Conservation (phyloP, 2,329 filamentous ascomycete genomes). For the Calonectria crousiana region DNA sequence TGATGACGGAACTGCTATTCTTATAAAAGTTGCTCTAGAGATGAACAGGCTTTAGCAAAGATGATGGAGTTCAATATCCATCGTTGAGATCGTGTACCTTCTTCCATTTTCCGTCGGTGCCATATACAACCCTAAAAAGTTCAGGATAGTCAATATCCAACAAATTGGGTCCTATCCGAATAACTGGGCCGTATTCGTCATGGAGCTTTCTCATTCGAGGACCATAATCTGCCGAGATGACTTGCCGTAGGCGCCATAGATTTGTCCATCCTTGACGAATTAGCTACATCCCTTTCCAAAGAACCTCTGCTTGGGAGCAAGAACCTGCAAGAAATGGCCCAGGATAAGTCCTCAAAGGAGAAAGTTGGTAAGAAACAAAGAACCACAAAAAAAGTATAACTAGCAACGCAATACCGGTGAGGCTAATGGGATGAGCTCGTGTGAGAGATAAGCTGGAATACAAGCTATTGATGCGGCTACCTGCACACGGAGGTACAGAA, state of each 20-base stretch:
- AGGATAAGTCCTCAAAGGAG: conserved; percentile 47
- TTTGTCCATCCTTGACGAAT: conserved; percentile 45
- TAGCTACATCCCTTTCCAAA: neutral
- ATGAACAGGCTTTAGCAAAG: neutral
- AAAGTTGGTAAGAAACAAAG: conserved; percentile 25
- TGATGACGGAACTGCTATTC: conserved; percentile 41
- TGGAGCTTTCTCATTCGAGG: conserved; percentile 49
- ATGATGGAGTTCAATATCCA: neutral
- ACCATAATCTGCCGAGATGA: conserved; percentile 45
- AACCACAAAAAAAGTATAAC: conserved; percentile 19
- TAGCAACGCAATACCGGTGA: no score
- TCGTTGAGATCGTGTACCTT: conserved; percentile 37
- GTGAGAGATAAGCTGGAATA: neutral
- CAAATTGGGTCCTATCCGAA: conserved; percentile 51
- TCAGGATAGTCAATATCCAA: conserved; percentile 53
- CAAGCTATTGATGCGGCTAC: neutral
- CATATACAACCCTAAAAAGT: conserved; percentile 52
- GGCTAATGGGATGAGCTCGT: neutral
- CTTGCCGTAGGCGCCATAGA: conserved; percentile 51
- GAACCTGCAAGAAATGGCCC: conserved; percentile 48
- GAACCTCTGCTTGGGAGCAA: neutral
- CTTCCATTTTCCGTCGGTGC: conserved; percentile 47
- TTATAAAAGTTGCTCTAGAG: conserved; percentile 43
- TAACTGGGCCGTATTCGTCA: conserved; percentile 53
- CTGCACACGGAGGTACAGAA: no score